Evolutionary conservation across 177 flowering plant genomes (phyloP), one percentile per base, ranked within the genome.

Genomic region (Tripterygium wilfordii): DNA sequence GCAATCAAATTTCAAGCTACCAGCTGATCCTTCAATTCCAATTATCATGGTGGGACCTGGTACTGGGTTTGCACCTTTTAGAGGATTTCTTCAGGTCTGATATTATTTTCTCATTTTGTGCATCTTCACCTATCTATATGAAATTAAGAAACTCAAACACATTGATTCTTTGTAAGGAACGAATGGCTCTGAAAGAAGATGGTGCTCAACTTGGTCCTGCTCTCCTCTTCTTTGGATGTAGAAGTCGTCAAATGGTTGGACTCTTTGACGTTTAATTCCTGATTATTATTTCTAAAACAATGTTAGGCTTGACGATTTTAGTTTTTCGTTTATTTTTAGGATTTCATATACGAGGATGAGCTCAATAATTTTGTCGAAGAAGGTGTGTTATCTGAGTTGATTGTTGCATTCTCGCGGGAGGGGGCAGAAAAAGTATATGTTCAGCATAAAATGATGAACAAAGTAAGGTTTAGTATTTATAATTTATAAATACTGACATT

Each of bases 11-110:
- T 86, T 89, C 64, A 89, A 72, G 66, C 57, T 89, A 41, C 97
- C 97, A 28, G 45, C 77, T 17, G 74, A 86, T 65, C 72, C 85
- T 49, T 62, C 69, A 29, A 53, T 66, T 42, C 97, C 95, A 1
- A 62, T 89, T 28, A 61, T 86, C 53, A 89, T 89, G 97, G 66
- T 89, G 35, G 97, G 97, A 21, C 97, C 95, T 66, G 95, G 97
- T 14, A 86, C 95, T 52, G 95, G 97, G 3, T 69, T 89, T 61
- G 95, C 97, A 44, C 97, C 97, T 42, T 86, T 89, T 61, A 71
- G 97, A 62, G 95, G 97, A 28, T 89, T 89, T 60, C 65, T 89
- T 24, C 95, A 88, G 95, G 96, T 85, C 2, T 53, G 37, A 8
- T 17, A 36, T 28, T 26, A 8, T 13, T 37, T 17, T 10, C n/a